Percentiles rank a stretch among this genome's conserved stretches.
These are phyloP conservation scores for Aspergillus pseudonomiae DNA, from an alignment of 2,329 filamentous ascomycete genomes.

Conservation along the genomic window DNA sequence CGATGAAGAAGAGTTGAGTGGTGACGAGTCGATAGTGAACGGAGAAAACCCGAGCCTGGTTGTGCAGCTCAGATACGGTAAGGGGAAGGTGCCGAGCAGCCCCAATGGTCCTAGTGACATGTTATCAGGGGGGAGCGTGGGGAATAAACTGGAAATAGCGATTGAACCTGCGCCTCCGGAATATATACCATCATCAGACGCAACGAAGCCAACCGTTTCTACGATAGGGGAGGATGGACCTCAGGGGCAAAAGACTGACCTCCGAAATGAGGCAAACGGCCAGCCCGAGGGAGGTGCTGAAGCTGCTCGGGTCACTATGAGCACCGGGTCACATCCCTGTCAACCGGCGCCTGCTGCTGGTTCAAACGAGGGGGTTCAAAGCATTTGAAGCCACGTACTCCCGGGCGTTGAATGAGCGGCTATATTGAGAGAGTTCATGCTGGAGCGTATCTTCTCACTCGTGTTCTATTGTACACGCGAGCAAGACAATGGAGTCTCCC, in stretches of 20 bases:
- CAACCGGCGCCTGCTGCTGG: not conserved
- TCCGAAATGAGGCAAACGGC: slow-evolving; percentile 1
- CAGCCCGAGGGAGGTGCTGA: not conserved
- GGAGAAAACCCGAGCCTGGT: slow-evolving; percentile 66
- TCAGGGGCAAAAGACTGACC: slow-evolving; percentile 2
- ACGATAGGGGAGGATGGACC: not conserved
- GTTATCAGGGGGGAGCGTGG: slow-evolving; percentile 12
- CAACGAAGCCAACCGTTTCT: slow-evolving; percentile 1
- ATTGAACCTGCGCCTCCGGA: slow-evolving; percentile 8
- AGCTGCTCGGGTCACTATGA: not conserved
- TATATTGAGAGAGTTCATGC: slow-evolving; percentile 9
- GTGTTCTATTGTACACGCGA: slow-evolving; percentile 4
- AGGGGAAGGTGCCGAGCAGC: slow-evolving; percentile 28
- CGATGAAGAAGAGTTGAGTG: slow-evolving; percentile 47
- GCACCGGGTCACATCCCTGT: not conserved
- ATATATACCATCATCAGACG: not conserved
- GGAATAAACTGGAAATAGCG: slow-evolving; percentile 17
- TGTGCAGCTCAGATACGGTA: slow-evolving; percentile 66
- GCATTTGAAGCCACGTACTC: not conserved
- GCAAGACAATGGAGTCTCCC: slow-evolving; percentile 3
- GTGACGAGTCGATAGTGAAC: slow-evolving; percentile 49
- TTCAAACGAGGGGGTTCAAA: slow-evolving; percentile 1
- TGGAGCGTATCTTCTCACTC: slow-evolving; percentile 8
- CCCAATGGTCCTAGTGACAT: slow-evolving; percentile 22
- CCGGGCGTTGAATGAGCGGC: not conserved